These are phyloP conservation scores for Phyllosticta capitalensis DNA, from an alignment of 2,329 filamentous ascomycete species.

Conservation along the genomic window DNA sequence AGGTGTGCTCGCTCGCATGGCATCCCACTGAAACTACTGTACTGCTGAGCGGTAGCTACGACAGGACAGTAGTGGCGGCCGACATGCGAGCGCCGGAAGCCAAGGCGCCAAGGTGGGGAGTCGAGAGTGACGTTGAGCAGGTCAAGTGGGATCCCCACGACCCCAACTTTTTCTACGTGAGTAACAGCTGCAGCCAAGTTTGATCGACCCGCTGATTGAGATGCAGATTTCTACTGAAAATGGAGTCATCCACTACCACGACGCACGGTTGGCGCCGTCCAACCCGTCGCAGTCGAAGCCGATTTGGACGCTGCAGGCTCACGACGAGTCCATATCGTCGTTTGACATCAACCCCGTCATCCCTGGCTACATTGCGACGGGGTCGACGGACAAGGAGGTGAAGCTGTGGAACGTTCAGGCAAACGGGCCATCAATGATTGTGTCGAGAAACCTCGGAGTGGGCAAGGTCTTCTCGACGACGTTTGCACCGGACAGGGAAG, in stretches of 20 bases:
- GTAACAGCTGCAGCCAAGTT: conserved; percentile 14
- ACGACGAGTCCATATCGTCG: conserved; percentile 82
- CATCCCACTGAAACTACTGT: conserved; percentile 79
- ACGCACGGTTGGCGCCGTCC: conserved; percentile 66
- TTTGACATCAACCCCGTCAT: conserved; percentile 88
- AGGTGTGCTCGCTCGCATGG: conserved; percentile 95
- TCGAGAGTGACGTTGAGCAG: conserved; percentile 90
- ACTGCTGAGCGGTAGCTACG: conserved; percentile 86
- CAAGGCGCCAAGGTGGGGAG: conserved; percentile 75
- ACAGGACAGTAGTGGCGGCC: conserved; percentile 84
- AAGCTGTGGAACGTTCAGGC: conserved; percentile 91
- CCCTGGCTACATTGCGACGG: conserved; percentile 87
- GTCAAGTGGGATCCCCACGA: conserved; percentile 91
- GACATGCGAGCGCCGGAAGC: conserved; percentile 92
- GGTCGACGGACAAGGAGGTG: conserved; percentile 86
- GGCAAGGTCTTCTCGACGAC: conserved; percentile 87
- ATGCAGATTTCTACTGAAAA: conserved; percentile 64
- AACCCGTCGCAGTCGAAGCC: conserved; percentile 69
- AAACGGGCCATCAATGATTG: conserved; percentile 78
- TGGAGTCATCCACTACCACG: conserved; percentile 86
- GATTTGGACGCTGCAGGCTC: conserved; percentile 89
- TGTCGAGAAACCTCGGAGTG: conserved; percentile 82
- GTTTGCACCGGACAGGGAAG: conserved; percentile 83
- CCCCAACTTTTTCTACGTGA: conserved; percentile 82
- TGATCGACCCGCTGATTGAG: background rate